phyloP scores from a whole-genome alignment of 345 rosid species.

The Litchi chinensis region DNA sequence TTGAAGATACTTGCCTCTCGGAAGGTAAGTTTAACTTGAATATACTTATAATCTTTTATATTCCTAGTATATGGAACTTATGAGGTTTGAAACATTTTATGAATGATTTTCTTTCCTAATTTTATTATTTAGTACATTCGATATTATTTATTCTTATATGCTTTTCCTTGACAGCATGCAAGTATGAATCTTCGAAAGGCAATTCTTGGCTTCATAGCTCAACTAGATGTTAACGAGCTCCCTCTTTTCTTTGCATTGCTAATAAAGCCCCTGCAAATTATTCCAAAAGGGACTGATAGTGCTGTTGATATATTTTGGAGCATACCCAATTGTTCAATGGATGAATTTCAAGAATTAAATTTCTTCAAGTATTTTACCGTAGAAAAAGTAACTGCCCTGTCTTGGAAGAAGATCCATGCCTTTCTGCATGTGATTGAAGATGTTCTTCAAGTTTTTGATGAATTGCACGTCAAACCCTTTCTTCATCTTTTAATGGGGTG shows the following conservation, averaged over 20 bases:
- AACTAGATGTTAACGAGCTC: conserved; percentile 69
- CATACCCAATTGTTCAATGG: conserved; percentile 36
- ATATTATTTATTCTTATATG: conserved; percentile 1
- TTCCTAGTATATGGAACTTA: background rate
- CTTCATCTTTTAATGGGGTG: conserved; percentile 82
- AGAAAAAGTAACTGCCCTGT: conserved; percentile 55
- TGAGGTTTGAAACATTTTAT: conserved; percentile 6
- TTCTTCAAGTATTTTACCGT: conserved; percentile 56
- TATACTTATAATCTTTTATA: conserved; percentile 14
- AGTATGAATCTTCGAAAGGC: conserved; percentile 78
- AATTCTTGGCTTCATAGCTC: conserved; percentile 77
- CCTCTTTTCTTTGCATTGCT: conserved; percentile 77
- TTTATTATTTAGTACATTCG: background rate
- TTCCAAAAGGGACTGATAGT: conserved; percentile 53
- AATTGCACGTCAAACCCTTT: conserved; percentile 65
- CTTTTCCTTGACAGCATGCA: conserved; percentile 57
- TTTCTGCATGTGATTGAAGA: conserved; percentile 87
- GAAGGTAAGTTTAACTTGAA: conserved; percentile 53
- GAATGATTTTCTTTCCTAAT: conserved; percentile 8
- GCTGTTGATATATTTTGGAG: conserved; percentile 38
- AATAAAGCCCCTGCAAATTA: conserved; percentile 68
- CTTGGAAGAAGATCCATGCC: conserved; percentile 77
- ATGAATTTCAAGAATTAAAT: conserved; percentile 48
- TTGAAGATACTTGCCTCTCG: conserved; percentile 78
- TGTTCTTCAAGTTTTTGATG: conserved; percentile 77